These are phyloP conservation scores for Collybia nuda DNA, from an alignment of 768 basidiomycete species.

Conservation along the genomic window DNA sequence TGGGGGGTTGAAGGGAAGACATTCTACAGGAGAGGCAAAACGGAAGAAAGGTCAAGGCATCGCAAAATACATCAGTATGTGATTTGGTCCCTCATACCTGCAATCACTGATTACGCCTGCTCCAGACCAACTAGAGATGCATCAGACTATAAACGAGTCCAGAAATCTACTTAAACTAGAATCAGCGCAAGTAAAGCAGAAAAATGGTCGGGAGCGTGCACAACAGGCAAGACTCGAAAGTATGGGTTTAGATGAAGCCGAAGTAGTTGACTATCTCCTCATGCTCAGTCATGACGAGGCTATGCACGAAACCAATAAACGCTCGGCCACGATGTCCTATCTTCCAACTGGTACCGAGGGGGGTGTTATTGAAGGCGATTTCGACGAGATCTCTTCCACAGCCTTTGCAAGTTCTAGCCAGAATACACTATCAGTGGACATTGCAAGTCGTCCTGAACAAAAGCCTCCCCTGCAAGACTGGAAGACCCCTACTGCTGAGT, in stretches of 20 bases:
- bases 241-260: conserved; percentile 73
- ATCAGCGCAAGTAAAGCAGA: conserved; percentile 29
- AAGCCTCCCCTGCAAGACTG: too few relatives aligned
- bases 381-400: conserved; percentile 35
- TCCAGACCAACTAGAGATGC: conserved; percentile 64
- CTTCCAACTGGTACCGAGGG: conserved; percentile 32
- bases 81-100: background rate
- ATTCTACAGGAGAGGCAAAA: conserved; percentile 20
- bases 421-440: too few relatives aligned
- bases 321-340: conserved; percentile 9
- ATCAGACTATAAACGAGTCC: conserved; percentile 63
- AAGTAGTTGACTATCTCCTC: conserved; percentile 76
- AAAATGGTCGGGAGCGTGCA: conserved; percentile 51
- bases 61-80: conserved; percentile 50
- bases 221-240: conserved; percentile 54
- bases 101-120: conserved; percentile 5
- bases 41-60: conserved; percentile 32
- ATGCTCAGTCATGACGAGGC: conserved; percentile 87
- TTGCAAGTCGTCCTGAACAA: too few relatives aligned
- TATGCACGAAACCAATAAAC: conserved; percentile 17
- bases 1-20: conserved; percentile 34
- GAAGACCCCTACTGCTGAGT: conserved; percentile 24
- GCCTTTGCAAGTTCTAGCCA: conserved; percentile 13
- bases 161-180: conserved; percentile 52
- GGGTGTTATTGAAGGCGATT: conserved; percentile 57